These are phyloP conservation scores for Stentor coeruleus DNA, from an alignment of 73 alveolate species.

Conservation along the genomic window DNA sequence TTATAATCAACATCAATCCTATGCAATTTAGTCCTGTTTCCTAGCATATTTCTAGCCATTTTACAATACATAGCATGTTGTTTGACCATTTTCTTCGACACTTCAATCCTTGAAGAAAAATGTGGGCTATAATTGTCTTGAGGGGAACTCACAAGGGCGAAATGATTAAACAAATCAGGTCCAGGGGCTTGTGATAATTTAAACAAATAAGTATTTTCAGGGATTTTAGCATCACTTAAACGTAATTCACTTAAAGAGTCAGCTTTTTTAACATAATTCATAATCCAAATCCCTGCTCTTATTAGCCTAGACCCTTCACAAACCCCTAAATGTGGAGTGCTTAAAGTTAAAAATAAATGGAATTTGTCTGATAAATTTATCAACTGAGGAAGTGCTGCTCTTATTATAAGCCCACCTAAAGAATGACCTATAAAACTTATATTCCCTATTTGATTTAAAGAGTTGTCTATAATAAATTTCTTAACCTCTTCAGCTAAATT, in stretches of 20 bases:
- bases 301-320: conserved; percentile 68
- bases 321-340: conserved; percentile 91
- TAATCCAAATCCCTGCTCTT: conserved; percentile 90
- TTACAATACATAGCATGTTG: conserved; percentile 77
- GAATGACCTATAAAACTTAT: conserved; percentile 76
- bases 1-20: conserved; percentile 91
- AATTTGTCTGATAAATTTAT: conserved; percentile 62
- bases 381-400: conserved; percentile 88
- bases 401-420: conserved; percentile 88
- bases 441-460: conserved; percentile 67
- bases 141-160: conserved; percentile 79
- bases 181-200: conserved; percentile 53
- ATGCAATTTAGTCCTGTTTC: conserved; percentile 63
- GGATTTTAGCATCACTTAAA: conserved; percentile 67
- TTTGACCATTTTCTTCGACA: conserved; percentile 63
- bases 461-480: conserved; percentile 78
- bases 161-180: conserved; percentile 76
- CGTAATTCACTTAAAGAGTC: conserved; percentile 66
- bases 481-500: conserved; percentile 86
- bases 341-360: conserved; percentile 70
- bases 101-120: conserved; percentile 91
- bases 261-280: conserved; percentile 74
- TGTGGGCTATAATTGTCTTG: conserved; percentile 96
- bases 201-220: conserved; percentile 73
- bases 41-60: conserved; percentile 88